Base-by-base conservation (phyloP, 768 basidiomycete genomes). In the Baorangia bicolor region DNA sequence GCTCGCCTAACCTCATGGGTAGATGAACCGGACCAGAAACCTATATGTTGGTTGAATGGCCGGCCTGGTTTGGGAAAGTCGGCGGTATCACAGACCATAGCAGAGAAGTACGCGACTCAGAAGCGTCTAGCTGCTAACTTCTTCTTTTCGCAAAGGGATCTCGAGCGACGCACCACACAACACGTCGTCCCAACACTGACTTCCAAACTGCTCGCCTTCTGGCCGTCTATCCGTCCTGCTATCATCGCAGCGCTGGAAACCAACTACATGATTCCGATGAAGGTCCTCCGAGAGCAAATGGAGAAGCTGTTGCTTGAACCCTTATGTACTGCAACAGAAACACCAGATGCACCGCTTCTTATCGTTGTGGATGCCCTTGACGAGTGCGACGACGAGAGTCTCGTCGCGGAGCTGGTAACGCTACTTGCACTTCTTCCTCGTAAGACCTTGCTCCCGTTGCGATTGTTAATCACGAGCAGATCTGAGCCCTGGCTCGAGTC, bases 121-220 rank as follows among this genome's bases (percentile, higher is more conserved):
- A 18, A 47, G 16, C 64, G 66, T 7, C 64, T 74, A 11, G 70
- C 68, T 30, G 73, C 69, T 0, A 70, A 67, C 44, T 76, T 73
- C 59, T 75, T 75, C 57, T 74, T 75, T 60, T 74, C 68, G 0
- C 57, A 67, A n/a, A 60, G 63, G 14, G 67, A 68, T 34, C 41
- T 57, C 10, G 64, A 60, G 25, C 60, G 71, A 12, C 64, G 62
- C 2, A 60, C 61, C 10, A 64, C 62, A 3, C 59, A 52, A 28
- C 57, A 59, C 12, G 57, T 76, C 7, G 48, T 75, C 9, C 57
- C 73, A 1, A 73, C 74, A 0, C 51, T 76, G 28, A 69, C 68
- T 1, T 68, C 63, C 3, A 74, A 75, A 35, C 55, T 76, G 1
- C 59, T 68, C 10, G 35, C 42, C 12, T 53, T 51, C 7, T 20